Evolutionary conservation across 176 grass and related monocot genomes (phyloP).

Genomic region (Cenchrus fungigraminus): DNA sequence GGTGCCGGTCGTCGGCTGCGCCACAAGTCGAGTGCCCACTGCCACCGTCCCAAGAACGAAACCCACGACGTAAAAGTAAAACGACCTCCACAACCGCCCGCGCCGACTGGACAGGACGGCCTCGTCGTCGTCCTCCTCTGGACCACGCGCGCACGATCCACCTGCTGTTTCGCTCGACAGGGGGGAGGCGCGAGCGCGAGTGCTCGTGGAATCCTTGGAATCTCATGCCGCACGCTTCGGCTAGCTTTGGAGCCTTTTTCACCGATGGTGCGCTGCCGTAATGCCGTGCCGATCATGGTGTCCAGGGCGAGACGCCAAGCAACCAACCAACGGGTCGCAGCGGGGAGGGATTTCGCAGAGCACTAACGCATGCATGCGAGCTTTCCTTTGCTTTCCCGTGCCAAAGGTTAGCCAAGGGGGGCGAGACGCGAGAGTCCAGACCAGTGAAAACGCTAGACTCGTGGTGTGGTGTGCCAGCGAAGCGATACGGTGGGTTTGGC

Average conservation of each 20-base stretch:
- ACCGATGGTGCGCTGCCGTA: background rate
- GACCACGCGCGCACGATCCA: background rate
- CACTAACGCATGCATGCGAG: too few species aligned
- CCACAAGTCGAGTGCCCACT: background rate
- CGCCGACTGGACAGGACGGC: background rate
- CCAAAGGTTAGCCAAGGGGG: too few species aligned
- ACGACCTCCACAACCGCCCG: constrained; percentile 10
- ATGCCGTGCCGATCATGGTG: background rate
- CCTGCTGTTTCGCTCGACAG: background rate
- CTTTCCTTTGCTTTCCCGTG: too few species aligned
- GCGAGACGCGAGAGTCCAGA: too few species aligned
- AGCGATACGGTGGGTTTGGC: too few species aligned
- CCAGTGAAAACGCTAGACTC: too few species aligned
- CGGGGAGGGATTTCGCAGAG: too few species aligned
- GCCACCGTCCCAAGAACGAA: background rate
- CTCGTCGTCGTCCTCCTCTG: background rate
- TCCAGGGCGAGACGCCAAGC: background rate
- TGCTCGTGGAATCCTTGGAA: background rate
- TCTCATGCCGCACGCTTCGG: constrained; percentile 6
- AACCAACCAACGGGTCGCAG: too few species aligned
- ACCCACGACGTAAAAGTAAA: constrained; percentile 18
- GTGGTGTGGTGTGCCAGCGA: too few species aligned
- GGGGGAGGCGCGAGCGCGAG: too few species aligned
- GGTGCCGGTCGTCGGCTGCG: background rate
- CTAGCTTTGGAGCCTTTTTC: background rate